Evolutionary conservation across 148 eudicot genomes (phyloP), one percentile per base, ranked within the genome.

Genomic region (Chenopodium formosanum): DNA sequence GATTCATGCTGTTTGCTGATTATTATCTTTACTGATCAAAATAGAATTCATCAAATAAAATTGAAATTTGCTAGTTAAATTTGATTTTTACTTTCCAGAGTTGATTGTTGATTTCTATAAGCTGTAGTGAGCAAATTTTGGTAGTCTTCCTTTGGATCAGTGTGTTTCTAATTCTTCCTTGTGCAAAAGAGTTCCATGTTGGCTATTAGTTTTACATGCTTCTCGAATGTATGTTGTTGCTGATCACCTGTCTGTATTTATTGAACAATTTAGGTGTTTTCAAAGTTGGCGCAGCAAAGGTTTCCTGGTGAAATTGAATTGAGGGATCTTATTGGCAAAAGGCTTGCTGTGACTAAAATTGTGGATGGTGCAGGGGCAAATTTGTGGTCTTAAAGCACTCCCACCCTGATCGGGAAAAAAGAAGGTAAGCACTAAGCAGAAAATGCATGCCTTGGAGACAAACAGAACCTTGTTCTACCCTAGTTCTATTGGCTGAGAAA

Each of bases 261-360:
- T 2, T 73, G 48, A n/a, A 32, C 31, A 23, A 73, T 74, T 40
- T 81, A 95, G 98, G 91, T 95, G 68, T 95, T 92, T 84, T 95
- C 98, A 2, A 95, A 95, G 85, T 88, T 95, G 69, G 88, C 85
- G 82, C 90, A 90, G 91, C 85, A 91, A 67, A 90, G 98, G 79
- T 95, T 95, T 82, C 98, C 98, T 0, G 97, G 97, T 32, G 98
- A 95, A 82, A 93, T 95, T 23, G 98, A 95, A 85, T 82, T 95
- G 84, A 93, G 82, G 88, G 92, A 90, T 64, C 88, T 88, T 47
- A 79, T 95, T 27, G 88, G 89, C 80, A 85, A 85, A 80, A 92
- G 80, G 40, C 88, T 95, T 73, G 79, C 84, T 27, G 74, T 50
- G 75, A 84, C 92, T 22, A 83, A 87, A 76, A 88, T 90, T 22